A percentile compares a stretch with the other conserved stretches of the same genome.
phyloP scores from a whole-genome alignment of 2,329 filamentous ascomycete species.

The Pseudogymnoascus sp. region DNA sequence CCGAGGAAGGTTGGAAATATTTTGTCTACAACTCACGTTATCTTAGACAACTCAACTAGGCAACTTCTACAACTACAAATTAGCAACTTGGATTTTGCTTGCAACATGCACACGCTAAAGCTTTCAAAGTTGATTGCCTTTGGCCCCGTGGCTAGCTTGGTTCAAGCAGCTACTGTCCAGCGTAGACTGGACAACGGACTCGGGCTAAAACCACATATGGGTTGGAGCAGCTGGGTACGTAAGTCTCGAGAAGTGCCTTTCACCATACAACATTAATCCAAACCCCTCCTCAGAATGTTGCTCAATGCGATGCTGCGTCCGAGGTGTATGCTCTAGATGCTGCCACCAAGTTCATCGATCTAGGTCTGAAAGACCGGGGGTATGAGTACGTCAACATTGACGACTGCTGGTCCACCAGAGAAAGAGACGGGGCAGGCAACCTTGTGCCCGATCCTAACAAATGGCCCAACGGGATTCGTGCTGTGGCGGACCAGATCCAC shows the following conservation, averaged over 20 bases:
- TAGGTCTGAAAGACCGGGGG: constrained; percentile 37
- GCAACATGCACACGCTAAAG: neutral
- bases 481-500: constrained; percentile 36
- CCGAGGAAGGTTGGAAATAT: neutral
- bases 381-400: constrained; percentile 45
- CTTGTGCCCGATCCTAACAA: constrained; percentile 35
- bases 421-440: constrained; percentile 28
- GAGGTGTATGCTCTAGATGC: constrained; percentile 38
- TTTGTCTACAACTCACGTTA: neutral
- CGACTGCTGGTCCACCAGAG: constrained; percentile 41
- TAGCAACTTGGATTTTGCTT: neutral
- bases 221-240: constrained; percentile 12
- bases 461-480: constrained; percentile 37
- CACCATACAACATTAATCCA: constrained; percentile 42
- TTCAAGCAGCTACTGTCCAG: neutral
- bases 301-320: constrained; percentile 39
- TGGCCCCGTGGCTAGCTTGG: neutral
- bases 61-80: neutral
- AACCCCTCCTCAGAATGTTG: constrained; percentile 40
- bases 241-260: neutral
- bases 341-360: constrained; percentile 25
- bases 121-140: neutral
- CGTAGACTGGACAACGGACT: constrained; percentile 21
- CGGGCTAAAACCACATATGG: constrained; percentile 22
- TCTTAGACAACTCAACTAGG: neutral